A percentile compares a stretch with the other conserved stretches of the same genome.
Evolutionary conservation across 192 early-diverging fungal genomes (phyloP).

Genomic region (Entomortierella beljakovae): DNA sequence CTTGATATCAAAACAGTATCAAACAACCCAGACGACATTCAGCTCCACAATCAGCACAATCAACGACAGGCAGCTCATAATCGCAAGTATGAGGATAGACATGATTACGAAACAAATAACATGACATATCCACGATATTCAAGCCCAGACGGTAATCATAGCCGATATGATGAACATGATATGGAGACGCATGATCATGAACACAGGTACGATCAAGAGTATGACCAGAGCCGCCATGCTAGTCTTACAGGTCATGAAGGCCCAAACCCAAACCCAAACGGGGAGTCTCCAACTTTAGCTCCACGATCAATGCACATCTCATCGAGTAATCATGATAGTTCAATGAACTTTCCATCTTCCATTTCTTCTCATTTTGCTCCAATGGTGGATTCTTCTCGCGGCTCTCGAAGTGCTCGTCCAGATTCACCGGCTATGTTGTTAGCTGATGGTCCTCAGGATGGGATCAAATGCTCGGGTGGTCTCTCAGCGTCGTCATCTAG

Average conservation of each 20-base stretch:
- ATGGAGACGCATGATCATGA: neutral
- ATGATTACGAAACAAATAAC: neutral
- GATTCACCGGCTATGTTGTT: conserved; percentile 4
- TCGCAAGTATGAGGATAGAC: neutral
- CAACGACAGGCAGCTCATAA: neutral
- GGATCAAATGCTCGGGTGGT: neutral
- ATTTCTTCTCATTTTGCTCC: conserved; percentile 36
- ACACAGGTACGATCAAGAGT: neutral
- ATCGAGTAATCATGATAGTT: neutral
- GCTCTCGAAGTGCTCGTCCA: neutral
- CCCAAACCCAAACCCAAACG: conserved; percentile 37
- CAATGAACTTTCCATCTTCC: conserved; percentile 19
- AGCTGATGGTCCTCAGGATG: neutral
- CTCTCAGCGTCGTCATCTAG: conserved; percentile 3
- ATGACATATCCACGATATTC: conserved; percentile 3
- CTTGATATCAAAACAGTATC: conserved; percentile 21
- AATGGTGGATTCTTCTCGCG: neutral
- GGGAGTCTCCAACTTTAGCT: conserved; percentile 24
- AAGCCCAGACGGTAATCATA: neutral
- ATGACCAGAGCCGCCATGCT: neutral
- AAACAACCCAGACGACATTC: conserved; percentile 1
- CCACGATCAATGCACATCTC: neutral
- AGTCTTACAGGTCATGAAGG: conserved; percentile 18
- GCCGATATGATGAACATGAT: neutral
- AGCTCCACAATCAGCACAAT: neutral